Base-by-base conservation (phyloP, 2,329 filamentous ascomycete species). In the Sporothrix mexicana region DNA sequence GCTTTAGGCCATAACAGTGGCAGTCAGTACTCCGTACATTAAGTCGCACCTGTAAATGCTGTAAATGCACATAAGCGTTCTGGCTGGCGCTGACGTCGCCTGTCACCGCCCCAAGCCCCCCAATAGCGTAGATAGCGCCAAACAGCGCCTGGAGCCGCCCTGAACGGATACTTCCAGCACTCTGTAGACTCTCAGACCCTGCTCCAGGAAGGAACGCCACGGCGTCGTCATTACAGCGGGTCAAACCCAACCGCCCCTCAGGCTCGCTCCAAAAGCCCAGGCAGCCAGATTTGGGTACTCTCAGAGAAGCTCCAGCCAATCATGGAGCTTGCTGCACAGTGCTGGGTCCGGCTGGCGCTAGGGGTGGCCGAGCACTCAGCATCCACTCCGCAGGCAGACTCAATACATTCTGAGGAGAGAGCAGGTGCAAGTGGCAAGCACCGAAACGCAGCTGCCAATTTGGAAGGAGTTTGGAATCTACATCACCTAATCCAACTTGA, bases 251-350 rank as follows among this genome's bases (percentile, higher is more conserved):
- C 47, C 30, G 15, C 36, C 61, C 25, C 47, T 47, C 45, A 51
- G 69, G 57, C 47, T 36, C 30, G 30, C 30, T 30, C 70, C 4
- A 23, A 66, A 66, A 43, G 36, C 13, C 67, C 64, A 74, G 73
- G 73, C 73, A 74, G 64, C 71, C 25, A 74, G 68, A 71, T 74
- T 70, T 6, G 23, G 47, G 30, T 25, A 30, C 30, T 12, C 30
- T 12, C 51, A 15, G 30, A n/a, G 36, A 69, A 74, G 74, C 74
- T 75, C 61, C 17, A 62, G 25, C 74, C 74, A 75, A 75, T 75
- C 43, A 74, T 23, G 62, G 41, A 75, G 74, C 72, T 73, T 57
- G 51, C 15, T 36, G 41, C 36, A 41, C 13, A 53, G 23, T 69
- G 49, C 68, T 74, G 64, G n/a, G 17, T 53, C 51, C n/a, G 70